Evolutionary conservation across 2,329 filamentous ascomycete species (phyloP), one percentile per base, ranked within the genome.

Genomic region (Sporothrix variecibatus): DNA sequence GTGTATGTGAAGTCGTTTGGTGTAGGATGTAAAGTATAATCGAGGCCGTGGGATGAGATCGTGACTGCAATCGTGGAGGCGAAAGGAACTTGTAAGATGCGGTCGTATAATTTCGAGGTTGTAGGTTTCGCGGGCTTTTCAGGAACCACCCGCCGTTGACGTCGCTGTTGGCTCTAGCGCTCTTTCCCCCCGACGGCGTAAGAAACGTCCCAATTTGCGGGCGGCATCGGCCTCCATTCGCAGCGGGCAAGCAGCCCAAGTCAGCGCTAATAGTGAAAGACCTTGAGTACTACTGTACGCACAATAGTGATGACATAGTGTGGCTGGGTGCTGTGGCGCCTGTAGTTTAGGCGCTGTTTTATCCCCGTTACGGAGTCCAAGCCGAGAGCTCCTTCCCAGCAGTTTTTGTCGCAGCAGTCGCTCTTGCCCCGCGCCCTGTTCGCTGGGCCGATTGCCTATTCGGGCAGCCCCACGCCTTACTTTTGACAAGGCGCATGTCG

Each of bases 401-500:
- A 56, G 12, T 12, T 23, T 51, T n/a, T 34, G 20, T 17, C 5
- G 46, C 49, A n/a, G 46, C 34, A 34, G 5, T 34, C 34, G 34
- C 65, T 53, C 43, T 43, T 68, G 64, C 72, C 51, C 64, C 64
- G 64, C 72, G 72, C 71, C 71, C 40, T 68, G 34, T 58, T 46
- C 15, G 20, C 51, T 73, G 72, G 72, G 40, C 12, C 49, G 15
- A 28, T 43, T 58, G 12, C 51, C 51, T 40, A 28, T 60, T 60
- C 17, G 49, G 69, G 56, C 40, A 62, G 72, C 53, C 51, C 65
- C 51, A 49, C 53, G 64, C 38, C 64, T 51, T 69, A 53, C 23
- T 49, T 53, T 73, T 58, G 72, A 64, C 64, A 69, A 56, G 53
- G 64, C 72, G 38, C 64, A 73, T 69, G 40, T 28, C 64, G 67